These are phyloP conservation scores for Acanthamoeba rhysodes DNA, from an alignment of 208 protist species.

Conservation along the genomic window DNA sequence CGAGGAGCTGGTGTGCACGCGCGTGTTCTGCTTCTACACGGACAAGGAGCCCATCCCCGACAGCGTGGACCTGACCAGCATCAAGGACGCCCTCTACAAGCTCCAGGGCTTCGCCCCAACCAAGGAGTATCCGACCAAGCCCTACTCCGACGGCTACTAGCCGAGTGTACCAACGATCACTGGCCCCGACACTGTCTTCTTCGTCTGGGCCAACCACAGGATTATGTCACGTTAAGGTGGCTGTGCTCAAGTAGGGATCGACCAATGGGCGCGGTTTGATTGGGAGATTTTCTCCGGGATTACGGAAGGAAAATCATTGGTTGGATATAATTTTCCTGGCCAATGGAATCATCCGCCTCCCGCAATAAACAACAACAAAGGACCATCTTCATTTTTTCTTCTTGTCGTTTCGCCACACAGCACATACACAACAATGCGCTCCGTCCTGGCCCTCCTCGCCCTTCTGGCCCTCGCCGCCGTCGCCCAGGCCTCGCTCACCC, in stretches of 20 bases:
- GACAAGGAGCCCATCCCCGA: constrained; percentile 58
- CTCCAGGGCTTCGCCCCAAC: constrained; percentile 30
- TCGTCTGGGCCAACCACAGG: too few relatives aligned
- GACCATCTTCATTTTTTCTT: neutral
- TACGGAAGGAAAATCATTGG: too few relatives aligned
- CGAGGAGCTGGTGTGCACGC: constrained; percentile 63
- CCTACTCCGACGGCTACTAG: constrained; percentile 30
- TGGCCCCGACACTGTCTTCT: too few relatives aligned
- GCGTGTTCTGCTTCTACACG: constrained; percentile 69
- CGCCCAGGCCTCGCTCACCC: neutral
- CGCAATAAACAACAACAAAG: neutral
- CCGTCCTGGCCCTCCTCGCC: neutral
- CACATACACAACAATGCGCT: constrained; percentile 4
- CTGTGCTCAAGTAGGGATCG: neutral
- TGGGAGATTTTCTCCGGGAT: neutral
- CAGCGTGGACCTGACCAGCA: constrained; percentile 42
- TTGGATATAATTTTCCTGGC: neutral
- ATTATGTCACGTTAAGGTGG: too few relatives aligned
- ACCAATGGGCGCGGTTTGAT: neutral
- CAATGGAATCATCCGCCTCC: neutral
- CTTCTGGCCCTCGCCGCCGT: constrained; percentile 26
- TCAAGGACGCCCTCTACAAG: constrained; percentile 46
- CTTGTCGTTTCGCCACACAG: neutral
- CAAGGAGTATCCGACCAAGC: constrained; percentile 22
- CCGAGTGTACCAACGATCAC: too few relatives aligned